These are phyloP conservation scores for Lasiodiplodia gonubiensis DNA, from an alignment of 2,329 filamentous ascomycete species.

Conservation along the genomic window DNA sequence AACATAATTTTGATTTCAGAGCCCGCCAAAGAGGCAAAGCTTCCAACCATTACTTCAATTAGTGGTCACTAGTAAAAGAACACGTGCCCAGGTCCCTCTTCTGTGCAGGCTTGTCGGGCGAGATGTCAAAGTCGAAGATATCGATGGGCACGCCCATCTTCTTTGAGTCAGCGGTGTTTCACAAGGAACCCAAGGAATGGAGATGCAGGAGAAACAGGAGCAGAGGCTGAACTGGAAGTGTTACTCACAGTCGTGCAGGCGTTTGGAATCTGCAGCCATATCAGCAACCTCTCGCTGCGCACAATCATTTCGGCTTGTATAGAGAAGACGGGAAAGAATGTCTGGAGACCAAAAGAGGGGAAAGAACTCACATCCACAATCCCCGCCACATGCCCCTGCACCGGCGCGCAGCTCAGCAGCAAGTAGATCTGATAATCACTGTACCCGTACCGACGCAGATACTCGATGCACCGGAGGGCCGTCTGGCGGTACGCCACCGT, in stretches of 20 bases:
- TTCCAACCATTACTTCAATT: not conserved
- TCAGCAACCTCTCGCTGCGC: not conserved
- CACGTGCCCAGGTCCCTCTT: slow-evolving; percentile 74
- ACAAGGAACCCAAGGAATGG: no score
- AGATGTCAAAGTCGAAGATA: slow-evolving; percentile 93
- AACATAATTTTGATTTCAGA: not conserved
- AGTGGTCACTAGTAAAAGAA: slow-evolving; percentile 59
- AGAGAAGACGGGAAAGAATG: not conserved
- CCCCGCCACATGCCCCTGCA: slow-evolving; percentile 87
- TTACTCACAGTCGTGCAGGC: slow-evolving; percentile 87
- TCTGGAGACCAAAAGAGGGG: not conserved
- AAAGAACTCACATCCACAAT: slow-evolving; percentile 67
- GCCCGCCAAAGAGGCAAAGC: not conserved
- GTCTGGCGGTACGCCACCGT: slow-evolving; percentile 87
- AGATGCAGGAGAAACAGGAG: no score
- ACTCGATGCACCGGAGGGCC: slow-evolving; percentile 77
- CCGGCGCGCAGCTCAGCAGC: slow-evolving; percentile 80
- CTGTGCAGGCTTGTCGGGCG: slow-evolving; percentile 65
- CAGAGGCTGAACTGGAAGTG: no score
- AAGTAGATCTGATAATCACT: slow-evolving; percentile 82
- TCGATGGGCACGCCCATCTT: slow-evolving; percentile 90
- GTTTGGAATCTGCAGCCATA: slow-evolving; percentile 70
- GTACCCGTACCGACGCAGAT: slow-evolving; percentile 74
- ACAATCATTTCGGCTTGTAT: no score
- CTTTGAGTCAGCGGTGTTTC: no score